Base-by-base conservation (phyloP, 2,329 filamentous ascomycete genomes). In the Pseudophaeomoniella oleicola region DNA sequence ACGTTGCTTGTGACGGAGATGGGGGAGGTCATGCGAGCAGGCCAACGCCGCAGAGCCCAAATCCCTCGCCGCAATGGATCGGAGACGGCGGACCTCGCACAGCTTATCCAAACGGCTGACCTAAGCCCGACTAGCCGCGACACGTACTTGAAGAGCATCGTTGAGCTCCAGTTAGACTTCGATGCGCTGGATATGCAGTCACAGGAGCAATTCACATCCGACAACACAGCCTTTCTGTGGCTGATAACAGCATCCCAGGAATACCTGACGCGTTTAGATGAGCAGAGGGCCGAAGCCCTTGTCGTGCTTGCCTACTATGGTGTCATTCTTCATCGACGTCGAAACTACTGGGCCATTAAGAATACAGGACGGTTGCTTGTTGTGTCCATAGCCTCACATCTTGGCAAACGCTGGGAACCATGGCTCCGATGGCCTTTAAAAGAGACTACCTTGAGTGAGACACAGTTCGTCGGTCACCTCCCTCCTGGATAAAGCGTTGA, bases 271-370 rank as follows among this genome's bases (percentile, higher is more conserved):
- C 48, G 62, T 13, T 42, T 63, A 3, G 43, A 48, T 11, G 48
- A 55, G 36, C 50, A 55, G 13, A 45, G 49, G 13, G 58, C 61
- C 0, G 59, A 64, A 39, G 59, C 62, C 2, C 42, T 66, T 6
- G 53, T 60, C 11, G 49, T 66, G 12, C 49, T 64, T 3, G 60
- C 59, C 2, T 57, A 66, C 40, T 66, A 58, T 40, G 56, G 56
- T 0, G 57, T 66, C 5, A 39, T 62, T 3, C 36, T 62, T 13
- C 54, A 63, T 42, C 40, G 42, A 2, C 48, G 46, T n/a, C 47
- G 48, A 4, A 40, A 52, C 5, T 48, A 46, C 19, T 64, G 60
- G 59, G 33, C 48, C 3, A 52, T 60, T 34, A 47, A 46, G 3
- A 47, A 56, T 37, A 44, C 50, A 4, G 54, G 54, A 0, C n/a